Base-by-base conservation (phyloP, 129 eudicot genomes). In the Lonicera japonica region DNA sequence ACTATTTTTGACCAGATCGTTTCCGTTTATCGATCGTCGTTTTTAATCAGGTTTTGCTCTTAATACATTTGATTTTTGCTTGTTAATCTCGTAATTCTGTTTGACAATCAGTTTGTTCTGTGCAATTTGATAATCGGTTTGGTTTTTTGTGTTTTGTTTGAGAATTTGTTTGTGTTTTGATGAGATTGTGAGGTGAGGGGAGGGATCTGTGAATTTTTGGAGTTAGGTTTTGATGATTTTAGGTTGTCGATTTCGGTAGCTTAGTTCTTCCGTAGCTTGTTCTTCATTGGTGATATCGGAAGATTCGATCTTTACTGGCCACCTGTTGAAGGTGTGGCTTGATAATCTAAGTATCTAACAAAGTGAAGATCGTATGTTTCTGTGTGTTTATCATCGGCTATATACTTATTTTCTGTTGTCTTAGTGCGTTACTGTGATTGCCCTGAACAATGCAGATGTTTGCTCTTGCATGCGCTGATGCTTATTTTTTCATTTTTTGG, bases 181-280 rank as follows among this genome's bases (percentile, higher is more conserved):
- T 67, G 36, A 11, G 3, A 10, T 12, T 58, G 54, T 40, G 46
- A 21, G 59, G 70, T 56, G 59, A 43, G 38, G 53, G 66, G 43
- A 61, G 74, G 74, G 78, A 80, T 77, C 80, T 77, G 78, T 72
- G 40, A 55, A 58, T 67, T 54, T 58, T 25, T 38, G 63, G 58
- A 64, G 34, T 34, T 34, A 52, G 64, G 65, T 66, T n/a, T 71
- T 60, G 46, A 47, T 46, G 56, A 22, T 54, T 52, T 20, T 67
- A 53, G 61, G 34, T 50, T 25, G 34, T 45, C 46, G 46, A 29
- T 52, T 64, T 53, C n/a, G 50, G 13, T 65, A 20, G 20, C 12
- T 65, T 19, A 47, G 51, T 24, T 41, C 36, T 41, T 48, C 52
- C 34, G 16, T 12, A 22, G 19, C 18, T 34, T 11, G 46, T 58